Evolutionary conservation across 805 yeast genomes (phyloP).

Genomic region (Yarrowia sp.): DNA sequence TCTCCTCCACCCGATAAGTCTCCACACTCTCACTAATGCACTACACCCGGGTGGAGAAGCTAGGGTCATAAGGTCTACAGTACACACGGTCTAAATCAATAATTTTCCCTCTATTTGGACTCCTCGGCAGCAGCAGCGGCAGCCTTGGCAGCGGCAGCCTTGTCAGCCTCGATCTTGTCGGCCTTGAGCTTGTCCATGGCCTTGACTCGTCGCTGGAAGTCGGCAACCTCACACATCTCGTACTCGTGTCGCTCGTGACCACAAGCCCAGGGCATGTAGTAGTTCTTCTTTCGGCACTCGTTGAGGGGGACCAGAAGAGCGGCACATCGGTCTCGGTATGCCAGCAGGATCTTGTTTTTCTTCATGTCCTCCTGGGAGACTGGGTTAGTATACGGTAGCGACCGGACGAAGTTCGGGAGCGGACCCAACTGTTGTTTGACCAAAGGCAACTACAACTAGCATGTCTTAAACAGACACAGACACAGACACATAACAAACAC

Average conservation of each 20-base stretch:
- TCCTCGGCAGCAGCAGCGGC: slow-evolving; percentile 18
- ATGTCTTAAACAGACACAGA: too few relatives aligned
- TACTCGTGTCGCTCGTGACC: slow-evolving; percentile 74
- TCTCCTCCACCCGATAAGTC: too few relatives aligned
- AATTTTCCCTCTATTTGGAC: slow-evolving; percentile 3
- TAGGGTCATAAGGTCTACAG: too few relatives aligned
- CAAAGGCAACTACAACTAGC: background rate
- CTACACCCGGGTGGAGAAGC: too few relatives aligned
- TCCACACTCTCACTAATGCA: too few relatives aligned
- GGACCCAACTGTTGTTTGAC: background rate
- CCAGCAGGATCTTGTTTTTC: slow-evolving; percentile 70
- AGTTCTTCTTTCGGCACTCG: slow-evolving; percentile 57
- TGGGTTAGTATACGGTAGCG: slow-evolving; percentile 33
- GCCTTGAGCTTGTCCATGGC: slow-evolving; percentile 61
- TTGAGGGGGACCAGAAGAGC: slow-evolving; percentile 57
- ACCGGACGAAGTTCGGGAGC: background rate
- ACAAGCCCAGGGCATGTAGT: slow-evolving; percentile 69
- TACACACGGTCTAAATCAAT: background rate
- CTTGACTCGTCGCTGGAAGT: slow-evolving; percentile 74
- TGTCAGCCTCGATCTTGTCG: background rate
- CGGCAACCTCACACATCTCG: slow-evolving; percentile 82
- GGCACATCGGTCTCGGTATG: slow-evolving; percentile 84
- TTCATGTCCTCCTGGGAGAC: slow-evolving; percentile 84
- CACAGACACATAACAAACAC: background rate
- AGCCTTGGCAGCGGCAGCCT: slow-evolving; percentile 5